Evolutionary conservation across 176 grass and related monocot genomes (phyloP), one percentile per base, ranked within the genome.

Genomic region (Hordeum marinum): DNA sequence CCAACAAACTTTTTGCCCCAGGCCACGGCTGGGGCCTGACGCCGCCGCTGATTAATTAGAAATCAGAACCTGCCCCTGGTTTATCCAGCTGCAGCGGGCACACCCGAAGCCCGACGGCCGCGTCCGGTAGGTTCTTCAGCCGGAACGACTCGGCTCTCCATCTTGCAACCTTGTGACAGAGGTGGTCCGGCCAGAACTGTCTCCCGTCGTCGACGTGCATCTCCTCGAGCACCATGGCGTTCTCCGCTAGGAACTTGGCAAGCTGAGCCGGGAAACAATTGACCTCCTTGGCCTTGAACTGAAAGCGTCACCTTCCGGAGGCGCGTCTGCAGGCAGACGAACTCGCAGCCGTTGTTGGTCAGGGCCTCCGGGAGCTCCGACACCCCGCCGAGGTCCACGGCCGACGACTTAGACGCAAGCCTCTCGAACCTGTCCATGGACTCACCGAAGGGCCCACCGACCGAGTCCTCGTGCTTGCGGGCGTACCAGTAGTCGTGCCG

Each of bases 261-360:
- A 76, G 48, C 73, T 76, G 27, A 7, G 11, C 48, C 26, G 17
- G 46, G 73, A 76, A 76, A 9, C 73, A 57, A 17, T 76, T 55
- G 5, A 76, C 2, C 17, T 76, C 9, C 4, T 34, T 35, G 46
- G 46, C 48, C 48, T 32, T 1, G 9, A n/a, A 76, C 10, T 3
- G 26, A 17, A 17, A 76, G 0, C 5, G 48, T 55, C 48, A 76
- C 73, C 48, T 76, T 76, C 48, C 73, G 10, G 11, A 73, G 23
- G 70, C 6, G 48, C 42, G 6, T 73, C 70, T 29, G 26, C 6
- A 58, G 29, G 32, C 75, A 77, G 17, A 18, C 3, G 11, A 59
- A 57, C 5, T 11, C 18, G 50, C 6, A n/a, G 9, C 9, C n/a
- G 68, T 24, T 45, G 69, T 24, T 37, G 65, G 17, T 37, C 26